Conservation (phyloP, 202 grass and related monocot genomes). For the Dendrocalamus latiflorus region DNA sequence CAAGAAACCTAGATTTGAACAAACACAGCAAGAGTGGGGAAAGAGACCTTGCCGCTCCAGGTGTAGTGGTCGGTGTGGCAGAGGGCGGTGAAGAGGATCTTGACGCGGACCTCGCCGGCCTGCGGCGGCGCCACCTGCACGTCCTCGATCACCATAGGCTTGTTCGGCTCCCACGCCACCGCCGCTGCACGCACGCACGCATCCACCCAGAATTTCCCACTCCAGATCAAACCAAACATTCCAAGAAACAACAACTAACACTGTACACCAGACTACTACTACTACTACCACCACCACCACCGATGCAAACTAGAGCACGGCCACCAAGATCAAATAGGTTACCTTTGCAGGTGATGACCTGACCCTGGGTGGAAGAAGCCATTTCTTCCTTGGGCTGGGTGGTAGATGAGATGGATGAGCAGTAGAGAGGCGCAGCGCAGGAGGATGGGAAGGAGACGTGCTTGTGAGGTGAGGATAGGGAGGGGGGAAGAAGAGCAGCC, state of each 20-base stretch:
- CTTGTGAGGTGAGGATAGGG: slow-evolving; percentile 7
- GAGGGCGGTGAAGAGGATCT: slow-evolving; percentile 86
- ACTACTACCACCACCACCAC: not conserved
- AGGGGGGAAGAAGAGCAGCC: not conserved
- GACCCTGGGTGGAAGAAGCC: slow-evolving; percentile 67
- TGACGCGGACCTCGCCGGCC: slow-evolving; percentile 88
- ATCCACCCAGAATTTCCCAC: not conserved
- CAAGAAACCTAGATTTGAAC: slow-evolving; percentile 16
- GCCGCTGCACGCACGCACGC: slow-evolving; percentile 48
- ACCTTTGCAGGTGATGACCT: slow-evolving; percentile 99
- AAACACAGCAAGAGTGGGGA: not conserved
- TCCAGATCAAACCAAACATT: slow-evolving; percentile 22
- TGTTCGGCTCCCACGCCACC: slow-evolving; percentile 87
- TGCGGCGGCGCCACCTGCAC: slow-evolving; percentile 97
- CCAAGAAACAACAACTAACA: not conserved
- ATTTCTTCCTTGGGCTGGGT: not conserved
- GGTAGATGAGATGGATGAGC: not conserved
- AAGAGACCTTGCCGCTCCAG: slow-evolving; percentile 86
- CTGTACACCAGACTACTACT: not conserved
- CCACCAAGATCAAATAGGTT: not conserved
- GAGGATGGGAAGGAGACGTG: not conserved
- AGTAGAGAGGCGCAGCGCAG: not conserved
- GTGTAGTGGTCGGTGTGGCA: slow-evolving; percentile 99
- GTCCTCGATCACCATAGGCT: slow-evolving; percentile 84
- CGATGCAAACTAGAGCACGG: not conserved